These are phyloP conservation scores for Backusella australiensis DNA, from an alignment of 192 early-diverging fungal species.

Conservation along the genomic window DNA sequence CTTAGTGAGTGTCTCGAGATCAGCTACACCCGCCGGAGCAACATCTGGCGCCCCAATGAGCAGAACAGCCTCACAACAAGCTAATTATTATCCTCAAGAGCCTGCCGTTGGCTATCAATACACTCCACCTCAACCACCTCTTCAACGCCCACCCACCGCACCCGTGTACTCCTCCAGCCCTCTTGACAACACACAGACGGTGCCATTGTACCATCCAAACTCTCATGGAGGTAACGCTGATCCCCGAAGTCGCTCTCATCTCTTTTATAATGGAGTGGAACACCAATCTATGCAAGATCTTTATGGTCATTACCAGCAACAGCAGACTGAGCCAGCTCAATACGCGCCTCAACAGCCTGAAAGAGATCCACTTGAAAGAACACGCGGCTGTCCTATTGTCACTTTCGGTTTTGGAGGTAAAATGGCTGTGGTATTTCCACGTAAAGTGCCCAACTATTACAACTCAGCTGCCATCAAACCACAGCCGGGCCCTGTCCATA, in stretches of 20 bases:
- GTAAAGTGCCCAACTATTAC: slow-evolving; percentile 51
- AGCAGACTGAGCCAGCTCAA: neutral
- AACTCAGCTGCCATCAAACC: slow-evolving; percentile 1
- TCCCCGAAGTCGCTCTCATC: neutral
- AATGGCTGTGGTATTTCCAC: slow-evolving; percentile 66
- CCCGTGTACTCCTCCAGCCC: slow-evolving; percentile 9
- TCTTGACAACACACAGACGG: neutral
- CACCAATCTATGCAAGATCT: slow-evolving; percentile 18
- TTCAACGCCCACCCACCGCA: slow-evolving; percentile 9
- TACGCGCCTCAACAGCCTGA: neutral
- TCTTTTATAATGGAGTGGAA: slow-evolving; percentile 7
- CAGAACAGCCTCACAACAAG: neutral
- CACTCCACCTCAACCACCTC: neutral
- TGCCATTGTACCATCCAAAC: neutral
- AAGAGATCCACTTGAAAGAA: slow-evolving; percentile 41
- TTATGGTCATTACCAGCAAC: neutral
- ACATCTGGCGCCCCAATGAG: neutral
- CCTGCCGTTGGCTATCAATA: neutral
- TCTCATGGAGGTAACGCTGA: neutral
- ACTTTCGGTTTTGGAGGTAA: slow-evolving; percentile 78
- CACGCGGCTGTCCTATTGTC: slow-evolving; percentile 55
- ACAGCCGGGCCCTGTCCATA: slow-evolving; percentile 31
- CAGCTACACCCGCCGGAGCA: slow-evolving; percentile 33
- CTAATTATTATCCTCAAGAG: slow-evolving; percentile 3
- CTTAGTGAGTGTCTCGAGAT: slow-evolving; percentile 29